Base-by-base conservation (phyloP, 495 filamentous ascomycete genomes). In the Neurospora sp. region DNA sequence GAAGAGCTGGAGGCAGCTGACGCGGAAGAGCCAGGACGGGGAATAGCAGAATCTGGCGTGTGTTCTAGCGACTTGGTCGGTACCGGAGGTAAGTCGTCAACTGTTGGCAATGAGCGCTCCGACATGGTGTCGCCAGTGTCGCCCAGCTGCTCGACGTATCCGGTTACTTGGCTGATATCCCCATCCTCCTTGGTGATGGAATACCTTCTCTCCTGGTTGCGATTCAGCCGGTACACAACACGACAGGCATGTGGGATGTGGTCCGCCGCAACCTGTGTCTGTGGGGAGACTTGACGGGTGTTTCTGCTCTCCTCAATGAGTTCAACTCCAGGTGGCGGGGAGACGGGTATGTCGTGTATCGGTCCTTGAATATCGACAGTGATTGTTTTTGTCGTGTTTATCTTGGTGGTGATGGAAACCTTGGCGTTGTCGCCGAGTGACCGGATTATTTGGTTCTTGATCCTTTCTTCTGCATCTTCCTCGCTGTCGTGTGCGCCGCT, bases 361-460 rank as follows among this genome's bases (percentile, higher is more conserved):
- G 91, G 88, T 39, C 92, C 89, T 20, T 84, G 88, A 22, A 93
- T 87, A 72, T 93, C 90, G 5, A 94, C 90, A 0, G 90, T 92
- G 74, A 93, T 90, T 0, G 87, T 93, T 69, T 89, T 89, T 5
- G 88, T 90, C 8, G 89, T 92, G 22, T 87, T 84, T 10, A 87
- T 83, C 31, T 89, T 87, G 3, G 89, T 90, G 10, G 84, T 89
- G 66, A 94, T 89, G 8, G 90, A 91, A 42, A 92, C 88, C 69
- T 83, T 82, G 3, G 88, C 84, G 71, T 85, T 83, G 12, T 82
- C 75, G 0, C 85, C 83, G 35, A 88, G 74, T 0, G 83, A 83
- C 20, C 74, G 73, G 66, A 84, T 75, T 66, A 88, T 86, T 69
- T 84, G 81, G 35, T 79, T 79, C 73, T 80, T 85, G 9, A 88